These are phyloP conservation scores for Echinosophora koreensis DNA, from an alignment of 306 rosid species.

Conservation along the genomic window DNA sequence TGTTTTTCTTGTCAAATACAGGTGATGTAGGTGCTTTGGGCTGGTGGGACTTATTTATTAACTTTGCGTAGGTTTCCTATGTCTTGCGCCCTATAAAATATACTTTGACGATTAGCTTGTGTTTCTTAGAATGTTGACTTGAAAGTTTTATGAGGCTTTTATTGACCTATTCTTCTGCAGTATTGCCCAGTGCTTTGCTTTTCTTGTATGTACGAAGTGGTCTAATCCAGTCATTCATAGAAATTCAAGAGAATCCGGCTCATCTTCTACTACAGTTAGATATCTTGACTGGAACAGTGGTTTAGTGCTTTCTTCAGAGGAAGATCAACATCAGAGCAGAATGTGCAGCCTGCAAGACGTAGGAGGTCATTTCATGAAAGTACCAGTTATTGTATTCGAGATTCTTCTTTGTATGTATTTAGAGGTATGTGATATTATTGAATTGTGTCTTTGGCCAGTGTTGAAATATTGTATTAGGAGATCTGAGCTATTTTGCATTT, in stretches of 20 bases:
- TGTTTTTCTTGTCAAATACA: conserved; percentile 53
- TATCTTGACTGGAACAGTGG: conserved; percentile 93
- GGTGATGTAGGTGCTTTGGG: conserved; percentile 93
- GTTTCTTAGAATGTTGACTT: conserved; percentile 43
- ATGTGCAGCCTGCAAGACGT: conserved; percentile 91
- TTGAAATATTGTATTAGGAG: conserved; percentile 35
- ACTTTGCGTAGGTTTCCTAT: conserved; percentile 74
- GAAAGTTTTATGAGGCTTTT: conserved; percentile 42
- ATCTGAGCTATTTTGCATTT: conserved; percentile 52
- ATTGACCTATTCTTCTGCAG: conserved; percentile 59
- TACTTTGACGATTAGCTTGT: conserved; percentile 31
- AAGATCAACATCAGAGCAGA: conserved; percentile 67
- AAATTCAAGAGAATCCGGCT: conserved; percentile 77
- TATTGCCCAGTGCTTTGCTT: conserved; percentile 93
- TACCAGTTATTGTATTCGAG: conserved; percentile 86
- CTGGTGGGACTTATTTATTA: conserved; percentile 99
- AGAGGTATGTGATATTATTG: conserved; percentile 67
- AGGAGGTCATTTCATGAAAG: conserved; percentile 96
- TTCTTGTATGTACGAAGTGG: conserved; percentile 99
- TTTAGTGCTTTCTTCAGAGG: conserved; percentile 78
- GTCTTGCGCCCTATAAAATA: conserved; percentile 36
- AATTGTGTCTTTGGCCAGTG: conserved; percentile 41
- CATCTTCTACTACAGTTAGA: conserved; percentile 80
- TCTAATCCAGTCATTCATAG: conserved; percentile 94
- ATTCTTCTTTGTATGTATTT: conserved; percentile 93